A percentile compares a stretch with the other conserved stretches of the same genome.
Conservation (phyloP, 1,139 yeast species). For the Sugiyamaella paludigena region DNA sequence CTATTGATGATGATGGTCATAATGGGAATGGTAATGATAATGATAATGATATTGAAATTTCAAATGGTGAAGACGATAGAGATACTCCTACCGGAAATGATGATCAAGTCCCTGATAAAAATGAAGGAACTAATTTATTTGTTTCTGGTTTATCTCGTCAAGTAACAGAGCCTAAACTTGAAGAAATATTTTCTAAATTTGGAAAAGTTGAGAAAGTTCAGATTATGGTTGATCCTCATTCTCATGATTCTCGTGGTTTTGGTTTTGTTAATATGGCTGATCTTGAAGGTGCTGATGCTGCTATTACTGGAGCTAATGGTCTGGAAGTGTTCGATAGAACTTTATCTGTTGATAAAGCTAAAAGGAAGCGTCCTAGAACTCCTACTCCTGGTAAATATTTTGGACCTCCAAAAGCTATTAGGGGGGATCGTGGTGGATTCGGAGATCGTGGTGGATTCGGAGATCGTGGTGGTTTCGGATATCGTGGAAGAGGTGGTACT, state of each 20-base stretch:
- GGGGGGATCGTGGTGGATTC: constrained; percentile 20
- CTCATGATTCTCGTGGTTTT: constrained; percentile 41
- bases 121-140: constrained; percentile 41
- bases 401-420: constrained; percentile 38
- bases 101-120: constrained; percentile 31
- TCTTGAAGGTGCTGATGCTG: constrained; percentile 37
- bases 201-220: constrained; percentile 39
- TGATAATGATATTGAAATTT: not conserved
- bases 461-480: constrained; percentile 21
- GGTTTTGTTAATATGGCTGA: constrained; percentile 41
- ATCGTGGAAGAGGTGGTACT: constrained; percentile 15
- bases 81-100: constrained; percentile 10
- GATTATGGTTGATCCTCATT: constrained; percentile 42
- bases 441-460: constrained; percentile 20
- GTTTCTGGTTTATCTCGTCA: constrained; percentile 40
- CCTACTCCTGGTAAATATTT: constrained; percentile 45
- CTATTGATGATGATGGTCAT: not conserved
- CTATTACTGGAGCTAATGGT: constrained; percentile 36
- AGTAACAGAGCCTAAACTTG: constrained; percentile 36
- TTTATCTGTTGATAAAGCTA: constrained; percentile 39
- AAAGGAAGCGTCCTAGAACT: constrained; percentile 41
- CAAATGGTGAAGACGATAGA: not conserved
- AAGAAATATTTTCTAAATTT: constrained; percentile 35
- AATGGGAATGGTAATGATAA: not conserved
- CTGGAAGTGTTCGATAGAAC: constrained; percentile 35